Evolutionary conservation across 352 stramenopile genomes (phyloP).

Genomic region (Phytophthora constricta): DNA sequence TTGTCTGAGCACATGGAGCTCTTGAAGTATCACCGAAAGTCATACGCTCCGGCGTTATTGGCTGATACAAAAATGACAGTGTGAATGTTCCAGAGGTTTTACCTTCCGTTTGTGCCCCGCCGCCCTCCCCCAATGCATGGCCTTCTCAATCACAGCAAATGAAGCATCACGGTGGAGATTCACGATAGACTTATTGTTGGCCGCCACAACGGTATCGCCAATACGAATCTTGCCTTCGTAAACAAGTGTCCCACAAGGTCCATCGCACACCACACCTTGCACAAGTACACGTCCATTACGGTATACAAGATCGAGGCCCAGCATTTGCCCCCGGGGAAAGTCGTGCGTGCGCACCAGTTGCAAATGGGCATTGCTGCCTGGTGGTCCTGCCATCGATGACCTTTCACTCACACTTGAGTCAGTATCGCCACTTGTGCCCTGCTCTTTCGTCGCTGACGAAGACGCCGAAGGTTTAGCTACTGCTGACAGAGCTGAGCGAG

Average conservation of each 20-base stretch:
- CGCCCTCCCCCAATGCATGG: conserved; percentile 45
- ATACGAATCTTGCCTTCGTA: conserved; percentile 76
- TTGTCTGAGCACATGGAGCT: conserved; percentile 34
- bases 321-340: conserved; percentile 56
- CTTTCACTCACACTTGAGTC: conserved; percentile 5
- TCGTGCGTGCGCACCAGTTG: conserved; percentile 71
- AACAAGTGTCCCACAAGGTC: conserved; percentile 61
- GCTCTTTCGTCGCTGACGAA: conserved; percentile 10
- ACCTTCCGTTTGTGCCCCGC: conserved; percentile 16
- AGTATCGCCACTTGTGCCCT: conserved; percentile 23
- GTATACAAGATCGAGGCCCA: conserved; percentile 89
- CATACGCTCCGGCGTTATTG: conserved; percentile 40
- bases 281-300: conserved; percentile 76
- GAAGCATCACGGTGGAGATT: conserved; percentile 83
- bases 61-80: conserved; percentile 76
- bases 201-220: conserved; percentile 79
- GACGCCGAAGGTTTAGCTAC: conserved; percentile 53
- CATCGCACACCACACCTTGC: conserved; percentile 75
- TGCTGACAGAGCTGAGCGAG: conserved; percentile 72
- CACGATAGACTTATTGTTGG: conserved; percentile 81
- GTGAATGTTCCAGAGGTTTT: conserved; percentile 47
- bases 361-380: conserved; percentile 33
- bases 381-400: conserved; percentile 9
- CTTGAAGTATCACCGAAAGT: conserved; percentile 29
- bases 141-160: conserved; percentile 79